These are phyloP conservation scores for Whalleya microplaca DNA, from an alignment of 2,329 filamentous ascomycete genomes.

Conservation along the genomic window DNA sequence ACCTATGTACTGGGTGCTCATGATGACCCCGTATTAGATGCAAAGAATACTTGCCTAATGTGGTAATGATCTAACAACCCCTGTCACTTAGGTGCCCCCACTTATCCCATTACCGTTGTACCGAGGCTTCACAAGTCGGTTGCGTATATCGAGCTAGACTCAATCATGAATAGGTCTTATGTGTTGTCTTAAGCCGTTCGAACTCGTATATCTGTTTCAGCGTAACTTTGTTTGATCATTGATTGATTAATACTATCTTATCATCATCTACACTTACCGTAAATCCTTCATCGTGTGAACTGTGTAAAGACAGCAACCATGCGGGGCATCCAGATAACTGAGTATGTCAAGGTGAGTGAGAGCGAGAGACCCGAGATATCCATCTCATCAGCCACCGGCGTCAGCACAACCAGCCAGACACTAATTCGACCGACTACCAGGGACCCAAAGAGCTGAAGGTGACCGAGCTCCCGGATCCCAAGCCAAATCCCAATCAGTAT, in stretches of 20 bases:
- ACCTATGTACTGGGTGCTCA: too few species aligned
- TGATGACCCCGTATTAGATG: background rate
- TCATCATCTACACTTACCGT: background rate
- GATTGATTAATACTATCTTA: background rate
- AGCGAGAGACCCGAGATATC: background rate
- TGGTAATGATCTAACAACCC: conserved; percentile 1
- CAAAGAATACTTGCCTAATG: background rate
- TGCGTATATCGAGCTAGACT: background rate
- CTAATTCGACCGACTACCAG: conserved; percentile 45
- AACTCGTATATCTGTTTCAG: too few species aligned
- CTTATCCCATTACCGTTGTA: conserved; percentile 19
- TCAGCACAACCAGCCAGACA: background rate
- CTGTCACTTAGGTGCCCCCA: background rate
- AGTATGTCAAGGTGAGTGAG: conserved; percentile 71
- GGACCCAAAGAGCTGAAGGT: conserved; percentile 80
- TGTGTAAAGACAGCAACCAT: conserved; percentile 50
- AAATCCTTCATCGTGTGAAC: background rate
- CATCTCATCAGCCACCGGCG: conserved; percentile 1
- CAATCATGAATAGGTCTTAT: background rate
- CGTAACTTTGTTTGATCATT: background rate
- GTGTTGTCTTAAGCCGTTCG: background rate
- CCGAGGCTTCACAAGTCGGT: conserved; percentile 18
- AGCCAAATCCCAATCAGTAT: conserved; percentile 74
- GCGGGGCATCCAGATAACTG: conserved; percentile 73
- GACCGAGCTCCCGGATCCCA: conserved; percentile 73